Conservation (phyloP, 78 protist species). For the Chrysochromulina tobinii region DNA sequence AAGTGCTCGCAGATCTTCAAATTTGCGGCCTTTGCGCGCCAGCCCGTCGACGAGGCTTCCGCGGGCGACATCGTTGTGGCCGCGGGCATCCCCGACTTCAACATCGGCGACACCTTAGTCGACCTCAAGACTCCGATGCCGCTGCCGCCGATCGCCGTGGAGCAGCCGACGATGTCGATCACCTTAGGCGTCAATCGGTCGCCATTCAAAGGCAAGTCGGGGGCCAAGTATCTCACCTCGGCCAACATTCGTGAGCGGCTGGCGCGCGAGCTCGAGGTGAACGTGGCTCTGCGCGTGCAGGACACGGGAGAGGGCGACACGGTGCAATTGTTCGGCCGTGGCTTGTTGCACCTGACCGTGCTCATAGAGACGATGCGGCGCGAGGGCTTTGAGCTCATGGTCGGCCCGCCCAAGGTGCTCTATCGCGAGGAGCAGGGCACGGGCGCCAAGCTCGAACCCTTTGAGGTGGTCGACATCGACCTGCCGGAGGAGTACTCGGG, state of each 20-base stretch:
- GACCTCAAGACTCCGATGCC: conserved; percentile 30
- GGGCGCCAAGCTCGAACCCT: conserved; percentile 30
- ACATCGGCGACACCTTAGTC: conserved; percentile 75
- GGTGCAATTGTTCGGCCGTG: conserved; percentile 76
- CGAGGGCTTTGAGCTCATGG: conserved; percentile 86
- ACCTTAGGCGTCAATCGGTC: conserved; percentile 72
- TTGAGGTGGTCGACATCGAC: conserved; percentile 73
- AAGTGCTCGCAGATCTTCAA: not conserved
- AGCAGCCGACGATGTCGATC: conserved; percentile 80
- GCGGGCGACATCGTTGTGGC: conserved; percentile 89
- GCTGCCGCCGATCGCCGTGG: conserved; percentile 73
- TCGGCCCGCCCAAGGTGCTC: conserved; percentile 61
- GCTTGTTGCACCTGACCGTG: conserved; percentile 89
- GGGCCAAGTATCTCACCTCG: conserved; percentile 50
- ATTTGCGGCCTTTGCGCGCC: not conserved
- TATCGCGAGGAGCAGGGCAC: not conserved
- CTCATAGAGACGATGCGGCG: conserved; percentile 86
- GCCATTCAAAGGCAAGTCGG: conserved; percentile 69
- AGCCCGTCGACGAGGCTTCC: conserved; percentile 58
- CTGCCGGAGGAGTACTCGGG: conserved; percentile 70
- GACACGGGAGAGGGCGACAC: not conserved
- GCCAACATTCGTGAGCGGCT: conserved; percentile 66
- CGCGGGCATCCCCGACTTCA: conserved; percentile 63
- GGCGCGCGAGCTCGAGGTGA: conserved; percentile 70
- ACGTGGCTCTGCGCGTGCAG: conserved; percentile 73